Evolutionary conservation across 2,329 filamentous ascomycete species (phyloP), one percentile per base, ranked within the genome.

Genomic region (Aspergillus pseudoglaucus): DNA sequence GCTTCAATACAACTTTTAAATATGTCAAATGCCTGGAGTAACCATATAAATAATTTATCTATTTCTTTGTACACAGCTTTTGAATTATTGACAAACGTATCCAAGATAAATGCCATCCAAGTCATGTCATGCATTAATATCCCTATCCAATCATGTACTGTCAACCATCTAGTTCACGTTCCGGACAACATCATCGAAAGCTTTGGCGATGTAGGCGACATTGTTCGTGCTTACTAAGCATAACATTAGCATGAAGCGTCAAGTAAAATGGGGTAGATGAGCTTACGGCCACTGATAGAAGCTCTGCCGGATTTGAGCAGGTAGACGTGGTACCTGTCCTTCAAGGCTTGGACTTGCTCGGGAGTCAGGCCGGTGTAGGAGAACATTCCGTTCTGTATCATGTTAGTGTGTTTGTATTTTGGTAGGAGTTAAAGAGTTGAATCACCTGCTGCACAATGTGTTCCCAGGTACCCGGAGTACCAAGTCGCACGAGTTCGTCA

Each of bases 361-460:
- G 67, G 64, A 14, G 57, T 73, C 18, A 79, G 64, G 2, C 75
- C 76, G 4, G 73, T 73, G 53, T 93, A 96, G 67, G 86, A 91
- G 75, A 96, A 96, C 91, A 96, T 97, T 74, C 91, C 91, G 62
- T 64, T 69, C 65, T 69, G 45, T 7, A 25, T 9, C 4, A 1
- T 14, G 17, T 39, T 39, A 39, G 37, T 12, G 10, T 3, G 22
- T 9, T 39, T 9, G 18, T 18, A n/a, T n/a, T n/a, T n/a, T n/a
- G n/a, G n/a, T n/a, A n/a, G n/a, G n/a, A n/a, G n/a, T n/a, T n/a
- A n/a, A n/a, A n/a, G n/a, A n/a, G n/a, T n/a, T n/a, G n/a, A n/a
- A n/a, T n/a, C n/a, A n/a, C 95, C 79, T 97, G 91, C 61, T 95
- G 88, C 42, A 90, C 93, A 67, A 97, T 95, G 74, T 97, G 91